These are phyloP conservation scores for Botrytis porri DNA, from an alignment of 2,329 filamentous ascomycete species.

Conservation along the genomic window DNA sequence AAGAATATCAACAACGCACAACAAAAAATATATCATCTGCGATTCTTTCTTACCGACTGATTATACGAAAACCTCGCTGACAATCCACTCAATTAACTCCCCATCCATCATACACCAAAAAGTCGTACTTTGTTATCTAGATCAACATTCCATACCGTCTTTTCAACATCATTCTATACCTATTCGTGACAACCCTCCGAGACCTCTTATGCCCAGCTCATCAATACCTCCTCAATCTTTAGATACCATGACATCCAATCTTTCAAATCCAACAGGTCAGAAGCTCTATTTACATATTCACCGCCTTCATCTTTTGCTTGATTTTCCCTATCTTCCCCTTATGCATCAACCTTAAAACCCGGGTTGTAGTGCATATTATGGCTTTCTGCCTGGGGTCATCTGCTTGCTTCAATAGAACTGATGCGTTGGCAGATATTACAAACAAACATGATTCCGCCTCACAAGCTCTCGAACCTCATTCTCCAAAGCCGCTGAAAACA, in stretches of 20 bases:
- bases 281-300: conserved; percentile 22
- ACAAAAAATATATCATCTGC: conserved; percentile 11
- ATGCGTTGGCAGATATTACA: conserved; percentile 36
- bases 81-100: neutral
- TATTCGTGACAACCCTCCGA: conserved; percentile 19
- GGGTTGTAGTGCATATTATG: conserved; percentile 31
- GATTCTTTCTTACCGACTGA: neutral
- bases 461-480: conserved; percentile 21
- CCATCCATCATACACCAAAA: neutral
- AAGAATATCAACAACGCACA: neutral
- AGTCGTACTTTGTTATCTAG: conserved; percentile 5
- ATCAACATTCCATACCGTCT: conserved; percentile 16
- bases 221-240: neutral
- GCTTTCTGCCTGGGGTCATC: conserved; percentile 26
- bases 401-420: conserved; percentile 28
- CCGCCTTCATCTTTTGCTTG: conserved; percentile 18
- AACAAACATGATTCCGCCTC: conserved; percentile 32
- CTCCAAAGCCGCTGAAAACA: conserved; percentile 25
- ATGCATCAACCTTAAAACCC: conserved; percentile 23
- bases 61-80: neutral
- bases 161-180: conserved; percentile 14
- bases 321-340: conserved; percentile 14
- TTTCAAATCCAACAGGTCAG: conserved; percentile 22
- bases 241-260: conserved; percentile 21
- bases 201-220: conserved; percentile 15